phyloP scores from a whole-genome alignment of 2,329 filamentous ascomycete species.

The Coniochaeta sp. region DNA sequence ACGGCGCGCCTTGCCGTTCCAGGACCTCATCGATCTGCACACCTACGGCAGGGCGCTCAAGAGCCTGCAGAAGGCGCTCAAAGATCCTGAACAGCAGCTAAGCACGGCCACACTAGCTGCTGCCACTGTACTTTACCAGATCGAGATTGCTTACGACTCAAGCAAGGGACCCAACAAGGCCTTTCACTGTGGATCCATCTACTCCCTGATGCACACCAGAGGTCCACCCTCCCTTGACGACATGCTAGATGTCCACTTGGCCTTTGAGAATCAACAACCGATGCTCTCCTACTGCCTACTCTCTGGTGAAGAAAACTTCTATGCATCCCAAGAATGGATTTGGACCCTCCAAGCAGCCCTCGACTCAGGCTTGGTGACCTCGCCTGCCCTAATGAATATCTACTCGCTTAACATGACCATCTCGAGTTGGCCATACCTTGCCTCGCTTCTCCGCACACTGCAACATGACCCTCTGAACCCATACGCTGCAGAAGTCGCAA shows the following conservation, averaged over 20 bases:
- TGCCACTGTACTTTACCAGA: not conserved
- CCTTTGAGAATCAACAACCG: not conserved
- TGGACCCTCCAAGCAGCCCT: slow-evolving; percentile 1
- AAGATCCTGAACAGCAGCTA: not conserved
- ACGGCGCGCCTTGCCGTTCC: not conserved
- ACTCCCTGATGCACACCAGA: not conserved
- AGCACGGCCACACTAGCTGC: not conserved
- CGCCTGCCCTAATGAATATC: not conserved
- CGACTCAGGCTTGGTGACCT: not conserved
- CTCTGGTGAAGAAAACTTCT: not conserved
- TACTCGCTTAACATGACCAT: slow-evolving; percentile 1
- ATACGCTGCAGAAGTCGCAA: not conserved
- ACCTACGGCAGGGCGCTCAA: not conserved
- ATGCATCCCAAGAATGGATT: not conserved
- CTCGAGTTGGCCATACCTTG: not conserved
- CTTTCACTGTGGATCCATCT: not conserved
- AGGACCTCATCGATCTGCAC: slow-evolving; percentile 2
- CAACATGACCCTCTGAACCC: not conserved
- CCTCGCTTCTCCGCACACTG: not conserved
- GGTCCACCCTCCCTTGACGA: not conserved
- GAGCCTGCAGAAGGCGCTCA: not conserved
- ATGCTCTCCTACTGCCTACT: slow-evolving; percentile 1
- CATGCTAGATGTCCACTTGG: not conserved
- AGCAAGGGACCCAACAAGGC: not conserved
- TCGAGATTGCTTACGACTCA: not conserved